Base-by-base conservation (phyloP, 1,284 basidiomycete species). In the Boletus nobilissimus region DNA sequence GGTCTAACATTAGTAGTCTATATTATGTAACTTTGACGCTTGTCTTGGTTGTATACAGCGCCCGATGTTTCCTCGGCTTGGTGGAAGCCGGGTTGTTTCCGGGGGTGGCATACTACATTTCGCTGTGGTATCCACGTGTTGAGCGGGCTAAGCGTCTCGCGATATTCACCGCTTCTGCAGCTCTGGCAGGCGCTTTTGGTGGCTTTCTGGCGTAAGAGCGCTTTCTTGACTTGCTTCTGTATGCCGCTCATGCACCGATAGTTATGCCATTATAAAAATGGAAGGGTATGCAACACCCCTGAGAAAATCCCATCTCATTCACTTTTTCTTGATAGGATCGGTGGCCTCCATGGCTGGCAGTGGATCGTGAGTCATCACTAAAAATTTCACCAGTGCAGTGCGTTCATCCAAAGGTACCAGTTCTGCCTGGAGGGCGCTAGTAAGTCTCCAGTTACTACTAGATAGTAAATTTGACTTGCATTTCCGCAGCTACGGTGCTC, bases 301-400 rank as follows among this genome's bases (percentile, higher is more conserved):
- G n/a, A n/a, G 65, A 68, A 26, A 13, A 29, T n/a, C 36, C 63
- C 34, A 16, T 60, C 43, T 79, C 43, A 76, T 68, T 63, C 62
- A 4, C 10, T 9, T 66, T 51, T 38, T 36, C n/a, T n/a, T n/a
- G n/a, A 36, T 57, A 87, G 86, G 29, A 75, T 86, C 89, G 86
- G 84, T 57, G 87, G 85, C 57, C 81, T 88, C 34, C 87, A 84
- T 75, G 87, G 86, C 36, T 88, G 88, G 88, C 86, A 88, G 62
- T 90, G 90, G 89, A 90, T 90, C 68, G 89, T 91, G 78, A 87
- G 90, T 82, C 68, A 48, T 11, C 14, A 51, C 9, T 32, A 57
- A 54, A 3, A 14, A n/a, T n/a, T 54, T 67, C 29, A 34, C 70
- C 16, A 54, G 10, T 22, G 24, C 22, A n/a, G 51, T 67, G 46